A percentile compares a stretch with the other conserved stretches of the same genome.
These are phyloP conservation scores for Aspergillus sp. DNA, from an alignment of 2,329 filamentous ascomycete genomes.

Conservation along the genomic window DNA sequence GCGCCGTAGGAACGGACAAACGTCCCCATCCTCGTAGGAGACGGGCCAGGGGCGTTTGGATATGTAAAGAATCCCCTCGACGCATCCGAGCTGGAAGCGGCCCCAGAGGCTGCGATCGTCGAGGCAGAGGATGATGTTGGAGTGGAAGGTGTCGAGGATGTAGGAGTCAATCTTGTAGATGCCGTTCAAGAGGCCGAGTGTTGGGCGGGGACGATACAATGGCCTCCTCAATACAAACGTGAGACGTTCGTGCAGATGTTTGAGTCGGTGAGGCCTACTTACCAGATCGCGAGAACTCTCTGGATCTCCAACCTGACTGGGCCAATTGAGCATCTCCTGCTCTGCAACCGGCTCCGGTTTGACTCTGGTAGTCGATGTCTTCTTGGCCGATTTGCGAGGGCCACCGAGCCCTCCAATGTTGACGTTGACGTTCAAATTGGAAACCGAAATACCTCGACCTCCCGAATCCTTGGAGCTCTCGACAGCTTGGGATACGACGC, in stretches of 20 bases:
- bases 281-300: background rate
- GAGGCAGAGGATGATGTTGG: slow-evolving; percentile 7
- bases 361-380: background rate
- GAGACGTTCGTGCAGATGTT: background rate
- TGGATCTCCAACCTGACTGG: background rate
- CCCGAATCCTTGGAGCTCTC: background rate
- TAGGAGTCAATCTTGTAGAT: slow-evolving; percentile 9
- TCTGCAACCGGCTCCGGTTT: background rate
- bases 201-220: background rate
- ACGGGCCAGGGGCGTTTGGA: slow-evolving; percentile 1
- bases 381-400: background rate
- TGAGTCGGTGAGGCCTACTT: background rate
- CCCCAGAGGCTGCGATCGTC: slow-evolving; percentile 4
- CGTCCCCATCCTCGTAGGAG: background rate
- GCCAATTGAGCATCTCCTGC: background rate
- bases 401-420: background rate
- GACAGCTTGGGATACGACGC: background rate
- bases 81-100: slow-evolving; percentile 1
- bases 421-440: slow-evolving; percentile 45
- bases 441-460: background rate
- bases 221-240: background rate
- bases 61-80: slow-evolving; percentile 10
- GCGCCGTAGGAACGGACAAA: slow-evolving; percentile 7
- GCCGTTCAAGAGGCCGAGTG: slow-evolving; percentile 4
- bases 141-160: slow-evolving; percentile 1